Evolutionary conservation across 2,329 filamentous ascomycete species (phyloP), one percentile per base, ranked within the genome.

Genomic region (Epichloe sylvatica): DNA sequence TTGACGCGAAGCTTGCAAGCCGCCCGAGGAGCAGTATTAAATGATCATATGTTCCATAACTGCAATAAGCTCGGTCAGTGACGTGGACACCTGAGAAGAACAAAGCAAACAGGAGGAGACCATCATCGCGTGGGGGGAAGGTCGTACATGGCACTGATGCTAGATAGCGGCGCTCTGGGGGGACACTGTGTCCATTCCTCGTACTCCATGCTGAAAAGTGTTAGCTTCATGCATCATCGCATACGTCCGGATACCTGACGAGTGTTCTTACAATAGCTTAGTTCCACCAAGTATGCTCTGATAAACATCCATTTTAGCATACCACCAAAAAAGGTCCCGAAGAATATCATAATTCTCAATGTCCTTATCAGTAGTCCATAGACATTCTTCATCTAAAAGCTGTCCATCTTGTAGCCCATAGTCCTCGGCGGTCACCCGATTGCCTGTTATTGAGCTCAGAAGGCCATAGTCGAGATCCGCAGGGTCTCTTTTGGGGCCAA

Each of bases 311-410:
- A 96, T 92, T 65, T 95, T 94, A 58, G 79, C 83, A 63, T 90
- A 96, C 86, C 89, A 96, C 90, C 91, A 98, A 62, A 85, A 5
- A 5, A 97, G 68, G 66, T 97, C 92, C 55, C 85, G 80, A 38
- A 92, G 73, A 15, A 85, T 83, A 59, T 92, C 85, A 59, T 86
- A 94, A 39, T 78, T 81, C 53, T 87, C 82, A 45, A 94, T 75
- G 53, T 97, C 90, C 53, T 70, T 73, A 36, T 75, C 69, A 1
- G 75, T 76, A 6, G 60, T 53, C 4, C 53, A 53, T 9, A 50
- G 37, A 6, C 48, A 51, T 3, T 56, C 50, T n/a, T 57, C 53
- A 19, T 62, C 57, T 5, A 63, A 53, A 2, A 52, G 50, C 38
- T 63, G 62, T 4, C 56, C 57, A 5, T 62, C 57, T 25, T 55